phyloP scores from a whole-genome alignment of 78 protist species.

The Protostelium mycophagum region DNA sequence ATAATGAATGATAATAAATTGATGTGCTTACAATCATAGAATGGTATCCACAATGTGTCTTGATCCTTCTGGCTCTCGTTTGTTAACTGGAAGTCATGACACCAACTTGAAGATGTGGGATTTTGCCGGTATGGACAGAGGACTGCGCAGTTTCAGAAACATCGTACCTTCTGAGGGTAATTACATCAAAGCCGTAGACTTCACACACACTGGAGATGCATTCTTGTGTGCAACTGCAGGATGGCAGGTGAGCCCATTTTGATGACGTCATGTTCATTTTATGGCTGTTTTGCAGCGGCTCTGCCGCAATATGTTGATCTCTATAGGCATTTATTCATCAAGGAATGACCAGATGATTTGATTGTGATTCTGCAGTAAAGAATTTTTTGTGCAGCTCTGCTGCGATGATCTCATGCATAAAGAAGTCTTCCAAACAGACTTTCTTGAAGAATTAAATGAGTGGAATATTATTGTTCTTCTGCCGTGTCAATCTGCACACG shows the following conservation, averaged over 20 bases:
- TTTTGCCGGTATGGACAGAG: constrained; percentile 72
- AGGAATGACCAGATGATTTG: too few relatives aligned
- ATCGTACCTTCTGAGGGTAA: constrained; percentile 62
- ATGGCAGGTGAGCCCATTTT: not conserved
- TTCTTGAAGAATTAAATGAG: not conserved
- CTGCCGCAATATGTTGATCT: not conserved
- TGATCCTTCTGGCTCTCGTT: constrained; percentile 66
- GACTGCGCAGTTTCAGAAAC: constrained; percentile 49
- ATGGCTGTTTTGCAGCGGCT: too few relatives aligned
- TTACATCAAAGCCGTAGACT: constrained; percentile 28
- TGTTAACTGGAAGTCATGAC: constrained; percentile 65
- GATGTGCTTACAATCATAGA: not conserved
- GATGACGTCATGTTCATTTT: too few relatives aligned
- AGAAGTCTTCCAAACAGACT: too few relatives aligned
- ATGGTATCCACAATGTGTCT: constrained; percentile 55
- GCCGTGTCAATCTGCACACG: too few relatives aligned
- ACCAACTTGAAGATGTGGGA: constrained; percentile 65
- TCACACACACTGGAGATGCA: constrained; percentile 24
- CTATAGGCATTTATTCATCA: not conserved
- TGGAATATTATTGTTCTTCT: not conserved
- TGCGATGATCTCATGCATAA: too few relatives aligned
- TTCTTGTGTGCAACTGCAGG: constrained; percentile 5
- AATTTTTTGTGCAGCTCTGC: too few relatives aligned
- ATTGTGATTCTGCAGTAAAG: too few relatives aligned
- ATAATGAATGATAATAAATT: not conserved